These are phyloP conservation scores for Striga hermonthica DNA, from an alignment of 305 asterid species.

Conservation along the genomic window DNA sequence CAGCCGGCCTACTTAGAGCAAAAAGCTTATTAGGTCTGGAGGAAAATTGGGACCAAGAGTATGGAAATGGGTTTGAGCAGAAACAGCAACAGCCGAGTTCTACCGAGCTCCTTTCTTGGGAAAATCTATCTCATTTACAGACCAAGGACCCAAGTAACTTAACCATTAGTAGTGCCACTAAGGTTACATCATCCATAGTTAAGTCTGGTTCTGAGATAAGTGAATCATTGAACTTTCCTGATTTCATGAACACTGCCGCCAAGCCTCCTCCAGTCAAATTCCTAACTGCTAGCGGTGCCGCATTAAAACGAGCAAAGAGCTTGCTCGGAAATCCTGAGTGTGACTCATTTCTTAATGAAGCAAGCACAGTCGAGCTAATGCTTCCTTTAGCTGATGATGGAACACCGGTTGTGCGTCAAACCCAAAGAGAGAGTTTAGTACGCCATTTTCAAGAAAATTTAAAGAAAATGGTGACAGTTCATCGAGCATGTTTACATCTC, in stretches of 20 bases:
- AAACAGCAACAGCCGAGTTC: slow-evolving; percentile 35
- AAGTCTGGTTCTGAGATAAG: slow-evolving; percentile 33
- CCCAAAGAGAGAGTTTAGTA: slow-evolving; percentile 39
- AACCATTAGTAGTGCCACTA: slow-evolving; percentile 36
- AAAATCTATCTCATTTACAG: slow-evolving; percentile 34
- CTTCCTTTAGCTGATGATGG: slow-evolving; percentile 36
- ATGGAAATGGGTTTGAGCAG: slow-evolving; percentile 38
- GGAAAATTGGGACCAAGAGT: slow-evolving; percentile 40
- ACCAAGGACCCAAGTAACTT: slow-evolving; percentile 29
- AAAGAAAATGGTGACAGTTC: slow-evolving; percentile 35
- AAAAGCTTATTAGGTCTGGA: slow-evolving; percentile 66
- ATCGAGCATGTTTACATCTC: slow-evolving; percentile 59
- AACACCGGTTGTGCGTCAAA: slow-evolving; percentile 34
- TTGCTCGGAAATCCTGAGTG: slow-evolving; percentile 75
- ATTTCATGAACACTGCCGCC: slow-evolving; percentile 37
- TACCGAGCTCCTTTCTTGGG: slow-evolving; percentile 34
- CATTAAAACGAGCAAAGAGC: slow-evolving; percentile 78
- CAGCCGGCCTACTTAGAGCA: slow-evolving; percentile 78
- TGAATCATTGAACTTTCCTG: slow-evolving; percentile 40
- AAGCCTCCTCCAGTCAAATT: slow-evolving; percentile 73
- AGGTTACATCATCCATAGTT: slow-evolving; percentile 34
- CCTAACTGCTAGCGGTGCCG: slow-evolving; percentile 97
- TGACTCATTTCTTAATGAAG: slow-evolving; percentile 49
- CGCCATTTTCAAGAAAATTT: slow-evolving; percentile 46
- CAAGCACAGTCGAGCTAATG: slow-evolving; percentile 39